Percentiles rank a stretch among this genome's conserved stretches.
These are phyloP conservation scores for Persicaria tinctoria DNA, from an alignment of 148 eudicot species.

Conservation along the genomic window DNA sequence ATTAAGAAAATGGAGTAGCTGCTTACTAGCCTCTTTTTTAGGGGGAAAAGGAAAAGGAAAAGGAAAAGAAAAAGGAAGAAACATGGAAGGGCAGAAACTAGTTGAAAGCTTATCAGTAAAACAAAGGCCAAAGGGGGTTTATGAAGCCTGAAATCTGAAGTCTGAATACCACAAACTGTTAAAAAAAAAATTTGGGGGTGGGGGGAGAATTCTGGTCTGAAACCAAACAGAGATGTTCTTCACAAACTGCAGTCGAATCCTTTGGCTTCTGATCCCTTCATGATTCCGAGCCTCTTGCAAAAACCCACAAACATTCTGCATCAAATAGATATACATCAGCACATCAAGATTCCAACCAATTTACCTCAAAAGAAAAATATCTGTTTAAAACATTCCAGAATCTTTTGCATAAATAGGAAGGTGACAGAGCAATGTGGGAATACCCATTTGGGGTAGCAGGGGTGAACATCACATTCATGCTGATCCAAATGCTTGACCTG, in stretches of 20 bases:
- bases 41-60: background rate
- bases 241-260: no score
- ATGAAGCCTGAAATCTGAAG: background rate
- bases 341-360: no score
- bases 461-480: conserved; percentile 95
- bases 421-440: conserved; percentile 94
- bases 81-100: background rate
- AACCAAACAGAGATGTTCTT: background rate
- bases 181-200: background rate
- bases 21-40: no score
- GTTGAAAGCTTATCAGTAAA: conserved; percentile 1
- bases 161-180: conserved; percentile 1
- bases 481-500: conserved; percentile 93
- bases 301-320: no score
- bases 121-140: background rate
- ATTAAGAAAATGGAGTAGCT: no score
- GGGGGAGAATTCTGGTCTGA: background rate
- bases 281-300: no score
- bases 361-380: no score
- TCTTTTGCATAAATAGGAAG: conserved; percentile 86
- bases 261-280: no score
- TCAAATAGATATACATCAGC: no score
- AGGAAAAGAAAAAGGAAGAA: background rate
- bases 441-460: conserved; percentile 99
- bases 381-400: conserved; percentile 63